Evolutionary conservation across 768 basidiomycete species (phyloP).

Genomic region (Galerina marginata): DNA sequence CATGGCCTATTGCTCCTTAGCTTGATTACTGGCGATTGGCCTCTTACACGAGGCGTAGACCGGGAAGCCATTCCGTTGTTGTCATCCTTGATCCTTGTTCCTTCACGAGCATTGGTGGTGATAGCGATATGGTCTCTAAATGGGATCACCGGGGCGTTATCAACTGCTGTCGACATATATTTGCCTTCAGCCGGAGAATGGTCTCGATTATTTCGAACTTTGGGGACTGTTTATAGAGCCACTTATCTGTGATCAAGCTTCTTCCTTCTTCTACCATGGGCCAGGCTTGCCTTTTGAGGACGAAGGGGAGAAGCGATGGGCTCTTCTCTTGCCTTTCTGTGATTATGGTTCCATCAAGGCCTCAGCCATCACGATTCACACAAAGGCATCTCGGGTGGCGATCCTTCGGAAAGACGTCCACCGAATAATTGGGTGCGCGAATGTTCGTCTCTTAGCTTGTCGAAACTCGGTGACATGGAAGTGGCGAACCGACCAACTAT

Average conservation of each 20-base stretch:
- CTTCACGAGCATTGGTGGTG: background rate
- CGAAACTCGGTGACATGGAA: background rate
- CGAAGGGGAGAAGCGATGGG: constrained; percentile 1
- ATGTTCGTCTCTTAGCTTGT: background rate
- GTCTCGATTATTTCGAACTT: constrained; percentile 3
- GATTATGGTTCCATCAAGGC: too few relatives aligned
- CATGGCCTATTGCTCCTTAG: background rate
- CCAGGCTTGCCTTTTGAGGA: background rate
- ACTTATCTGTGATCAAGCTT: background rate
- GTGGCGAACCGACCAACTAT: constrained; percentile 3
- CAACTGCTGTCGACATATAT: background rate
- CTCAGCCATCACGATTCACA: background rate
- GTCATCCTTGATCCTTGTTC: background rate
- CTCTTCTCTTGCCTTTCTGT: background rate
- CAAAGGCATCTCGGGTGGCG: constrained; percentile 3
- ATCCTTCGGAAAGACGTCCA: background rate
- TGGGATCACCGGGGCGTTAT: constrained; percentile 3
- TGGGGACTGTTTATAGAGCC: background rate
- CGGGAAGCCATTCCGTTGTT: background rate
- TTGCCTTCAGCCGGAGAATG: background rate
- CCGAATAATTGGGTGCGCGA: background rate
- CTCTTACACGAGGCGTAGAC: background rate
- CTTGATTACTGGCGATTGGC: background rate
- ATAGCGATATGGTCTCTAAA: background rate
- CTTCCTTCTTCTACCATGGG: background rate